Evolutionary conservation across 1,139 yeast species (phyloP).

Genomic region (Magnusiomyces fungicola): DNA sequence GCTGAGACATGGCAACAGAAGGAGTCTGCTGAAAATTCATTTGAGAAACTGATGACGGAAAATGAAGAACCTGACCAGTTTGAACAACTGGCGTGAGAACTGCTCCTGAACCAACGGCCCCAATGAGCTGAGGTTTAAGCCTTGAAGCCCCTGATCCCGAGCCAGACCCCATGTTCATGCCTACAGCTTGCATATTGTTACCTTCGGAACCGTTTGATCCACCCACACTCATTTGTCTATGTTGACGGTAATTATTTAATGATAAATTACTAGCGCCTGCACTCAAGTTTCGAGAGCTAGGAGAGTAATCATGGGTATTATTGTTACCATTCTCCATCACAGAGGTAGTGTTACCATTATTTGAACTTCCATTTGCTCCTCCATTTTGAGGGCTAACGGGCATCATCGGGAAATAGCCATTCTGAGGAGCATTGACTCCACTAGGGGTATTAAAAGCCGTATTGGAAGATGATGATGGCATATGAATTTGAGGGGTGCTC

Average conservation of each 20-base stretch:
- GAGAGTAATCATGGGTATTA: background rate
- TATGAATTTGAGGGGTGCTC: background rate
- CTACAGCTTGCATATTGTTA: background rate
- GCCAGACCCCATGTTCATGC: background rate
- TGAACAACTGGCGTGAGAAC: constrained; percentile 5
- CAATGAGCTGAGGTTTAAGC: constrained; percentile 6
- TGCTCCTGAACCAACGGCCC: constrained; percentile 6
- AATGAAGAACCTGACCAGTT: constrained; percentile 7
- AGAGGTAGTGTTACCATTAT: constrained; percentile 58
- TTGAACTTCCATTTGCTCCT: too few species aligned
- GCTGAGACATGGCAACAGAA: background rate
- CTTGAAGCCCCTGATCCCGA: background rate
- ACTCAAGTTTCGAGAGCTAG: background rate
- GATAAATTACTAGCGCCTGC: background rate
- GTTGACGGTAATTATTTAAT: background rate
- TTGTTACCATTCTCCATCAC: too few species aligned
- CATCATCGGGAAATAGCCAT: constrained; percentile 90
- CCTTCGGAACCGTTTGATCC: background rate
- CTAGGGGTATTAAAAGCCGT: background rate
- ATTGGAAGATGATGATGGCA: background rate
- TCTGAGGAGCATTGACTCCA: constrained; percentile 54
- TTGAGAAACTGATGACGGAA: constrained; percentile 1
- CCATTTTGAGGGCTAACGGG: too few species aligned
- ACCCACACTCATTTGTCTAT: too few species aligned
- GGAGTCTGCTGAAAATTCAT: background rate